phyloP scores from a whole-genome alignment of 768 basidiomycete genomes.

The Polyporus arcularius region DNA sequence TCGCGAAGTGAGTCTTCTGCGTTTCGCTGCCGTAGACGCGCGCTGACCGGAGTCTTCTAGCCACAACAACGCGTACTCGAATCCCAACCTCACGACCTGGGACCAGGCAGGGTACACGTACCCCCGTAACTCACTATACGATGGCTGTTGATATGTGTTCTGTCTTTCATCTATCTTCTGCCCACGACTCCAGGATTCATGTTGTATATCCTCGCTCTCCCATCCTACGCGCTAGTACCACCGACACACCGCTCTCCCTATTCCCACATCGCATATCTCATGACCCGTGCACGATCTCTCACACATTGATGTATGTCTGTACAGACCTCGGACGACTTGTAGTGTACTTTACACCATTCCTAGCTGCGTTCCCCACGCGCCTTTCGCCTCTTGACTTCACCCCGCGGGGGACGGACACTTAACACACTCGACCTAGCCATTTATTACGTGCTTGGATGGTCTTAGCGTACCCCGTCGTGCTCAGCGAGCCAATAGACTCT shows the following conservation, averaged over 20 bases:
- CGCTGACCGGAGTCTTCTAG: constrained; percentile 16
- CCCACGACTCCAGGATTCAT: background rate
- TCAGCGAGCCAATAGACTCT: background rate
- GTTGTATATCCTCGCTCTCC: constrained; percentile 1
- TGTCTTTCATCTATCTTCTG: background rate
- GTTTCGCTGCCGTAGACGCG: too few species aligned
- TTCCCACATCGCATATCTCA: constrained; percentile 5
- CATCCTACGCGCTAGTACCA: background rate
- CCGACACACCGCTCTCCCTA: background rate
- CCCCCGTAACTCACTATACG: constrained; percentile 60
- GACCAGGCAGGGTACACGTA: constrained; percentile 69
- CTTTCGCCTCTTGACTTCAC: background rate
- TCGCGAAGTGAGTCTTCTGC: constrained; percentile 52
- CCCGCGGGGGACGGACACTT: background rate
- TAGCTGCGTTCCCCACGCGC: background rate
- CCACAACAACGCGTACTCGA: constrained; percentile 63
- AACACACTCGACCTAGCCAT: background rate
- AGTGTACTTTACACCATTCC: constrained; percentile 10
- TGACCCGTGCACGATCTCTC: constrained; percentile 18
- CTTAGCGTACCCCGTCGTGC: background rate
- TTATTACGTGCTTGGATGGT: background rate
- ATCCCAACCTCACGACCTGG: constrained; percentile 90
- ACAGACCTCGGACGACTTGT: constrained; percentile 19
- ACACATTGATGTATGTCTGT: constrained; percentile 19
- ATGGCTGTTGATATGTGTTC: constrained; percentile 34